phyloP scores from a whole-genome alignment of 2,329 filamentous ascomycete species.

The Trichothecium roseum region DNA sequence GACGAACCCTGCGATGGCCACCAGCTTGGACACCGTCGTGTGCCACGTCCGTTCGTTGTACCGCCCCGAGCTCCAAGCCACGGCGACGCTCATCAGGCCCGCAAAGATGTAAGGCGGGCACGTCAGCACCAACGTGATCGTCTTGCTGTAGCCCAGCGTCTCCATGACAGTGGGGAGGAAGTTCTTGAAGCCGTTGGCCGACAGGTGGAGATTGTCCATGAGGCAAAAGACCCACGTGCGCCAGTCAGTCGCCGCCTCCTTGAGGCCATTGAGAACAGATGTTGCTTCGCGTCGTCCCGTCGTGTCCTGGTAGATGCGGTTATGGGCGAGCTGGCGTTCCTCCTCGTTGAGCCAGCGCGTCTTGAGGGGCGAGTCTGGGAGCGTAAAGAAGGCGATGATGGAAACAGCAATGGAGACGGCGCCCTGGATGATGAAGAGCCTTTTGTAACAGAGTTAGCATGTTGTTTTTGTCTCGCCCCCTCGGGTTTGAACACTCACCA shows the following conservation, averaged over 20 bases:
- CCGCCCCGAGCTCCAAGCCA: conserved; percentile 28
- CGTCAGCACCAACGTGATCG: conserved; percentile 31
- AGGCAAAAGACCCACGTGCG: conserved; percentile 36
- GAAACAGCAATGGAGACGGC: conserved; percentile 22
- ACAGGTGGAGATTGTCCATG: conserved; percentile 39
- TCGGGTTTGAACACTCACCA: too few relatives aligned
- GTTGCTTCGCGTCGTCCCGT: conserved; percentile 30
- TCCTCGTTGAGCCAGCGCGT: conserved; percentile 30
- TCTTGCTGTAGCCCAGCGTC: conserved; percentile 26
- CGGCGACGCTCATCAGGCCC: conserved; percentile 6
- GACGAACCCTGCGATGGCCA: conserved; percentile 19
- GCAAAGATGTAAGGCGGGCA: conserved; percentile 31
- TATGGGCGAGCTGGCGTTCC: conserved; percentile 29
- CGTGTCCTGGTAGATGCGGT: conserved; percentile 32
- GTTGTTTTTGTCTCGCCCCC: too few relatives aligned
- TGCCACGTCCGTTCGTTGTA: conserved; percentile 38
- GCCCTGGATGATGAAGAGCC: conserved; percentile 58
- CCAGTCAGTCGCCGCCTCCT: conserved; percentile 31
- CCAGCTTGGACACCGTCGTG: conserved; percentile 26
- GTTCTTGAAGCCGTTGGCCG: conserved; percentile 33
- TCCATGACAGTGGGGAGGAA: conserved; percentile 8
- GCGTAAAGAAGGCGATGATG: conserved; percentile 15
- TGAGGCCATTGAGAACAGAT: conserved; percentile 29
- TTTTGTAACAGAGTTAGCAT: conserved; percentile 1
- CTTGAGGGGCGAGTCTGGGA: conserved; percentile 30